A percentile compares a stretch with the other conserved stretches of the same genome.
phyloP scores from a whole-genome alignment of 192 early-diverging fungal species.

The Backusella liffmaniae region DNA sequence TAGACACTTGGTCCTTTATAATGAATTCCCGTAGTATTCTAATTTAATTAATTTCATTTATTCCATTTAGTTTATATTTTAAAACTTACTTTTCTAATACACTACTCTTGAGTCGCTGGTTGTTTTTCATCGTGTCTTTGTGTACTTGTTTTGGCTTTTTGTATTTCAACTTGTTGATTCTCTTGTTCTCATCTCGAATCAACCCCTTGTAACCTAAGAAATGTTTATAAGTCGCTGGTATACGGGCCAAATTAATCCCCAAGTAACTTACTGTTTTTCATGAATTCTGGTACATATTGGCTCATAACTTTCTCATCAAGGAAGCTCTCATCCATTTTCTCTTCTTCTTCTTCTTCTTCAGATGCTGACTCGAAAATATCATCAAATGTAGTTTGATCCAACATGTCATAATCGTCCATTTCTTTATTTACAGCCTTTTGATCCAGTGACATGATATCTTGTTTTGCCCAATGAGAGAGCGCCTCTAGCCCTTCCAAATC shows the following conservation, averaged over 20 bases:
- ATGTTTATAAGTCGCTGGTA: background rate
- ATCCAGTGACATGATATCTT: background rate
- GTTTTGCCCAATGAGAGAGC: background rate
- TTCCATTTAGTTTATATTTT: background rate
- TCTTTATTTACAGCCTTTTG: background rate
- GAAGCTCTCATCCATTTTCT: background rate
- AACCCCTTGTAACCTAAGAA: background rate
- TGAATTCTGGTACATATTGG: background rate
- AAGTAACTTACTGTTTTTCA: background rate
- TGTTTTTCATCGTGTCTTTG: background rate
- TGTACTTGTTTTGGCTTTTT: background rate
- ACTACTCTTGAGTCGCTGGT: background rate
- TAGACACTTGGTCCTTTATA: background rate
- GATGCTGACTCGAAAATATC: background rate
- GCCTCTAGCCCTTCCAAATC: background rate
- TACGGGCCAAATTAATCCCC: too few species aligned
- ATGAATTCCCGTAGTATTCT: conserved; percentile 7
- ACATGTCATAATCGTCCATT: background rate
- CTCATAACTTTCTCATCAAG: background rate
- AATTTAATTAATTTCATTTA: background rate
- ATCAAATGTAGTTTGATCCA: background rate
- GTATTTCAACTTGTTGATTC: background rate
- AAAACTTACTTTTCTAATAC: conserved; percentile 3
- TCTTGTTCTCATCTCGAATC: background rate
- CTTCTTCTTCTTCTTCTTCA: background rate